Evolutionary conservation across 169 alveolate genomes (phyloP).

Genomic region (Ophryocystis elektroscirrha): DNA sequence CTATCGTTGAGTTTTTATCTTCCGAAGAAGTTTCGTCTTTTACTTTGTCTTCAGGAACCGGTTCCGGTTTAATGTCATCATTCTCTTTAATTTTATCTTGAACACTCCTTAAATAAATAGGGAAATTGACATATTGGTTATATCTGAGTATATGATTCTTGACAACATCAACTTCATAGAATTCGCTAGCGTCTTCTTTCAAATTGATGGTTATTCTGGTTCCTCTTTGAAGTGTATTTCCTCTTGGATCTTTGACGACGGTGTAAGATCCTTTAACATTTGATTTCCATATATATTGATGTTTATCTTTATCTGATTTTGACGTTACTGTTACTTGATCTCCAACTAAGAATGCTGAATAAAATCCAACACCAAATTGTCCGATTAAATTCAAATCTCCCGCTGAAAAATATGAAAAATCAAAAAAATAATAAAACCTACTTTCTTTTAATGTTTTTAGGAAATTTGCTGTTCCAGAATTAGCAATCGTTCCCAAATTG

Average conservation of each 20-base stretch:
- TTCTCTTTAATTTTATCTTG: slow-evolving; percentile 34
- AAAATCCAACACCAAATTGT: slow-evolving; percentile 99
- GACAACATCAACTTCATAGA: slow-evolving; percentile 40
- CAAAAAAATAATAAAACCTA: background rate
- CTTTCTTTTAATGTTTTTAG: background rate
- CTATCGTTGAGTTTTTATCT: slow-evolving; percentile 24
- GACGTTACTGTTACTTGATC: slow-evolving; percentile 90
- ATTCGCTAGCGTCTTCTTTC: slow-evolving; percentile 94
- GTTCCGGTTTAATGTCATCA: slow-evolving; percentile 29
- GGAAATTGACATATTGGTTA: slow-evolving; percentile 88
- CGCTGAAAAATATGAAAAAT: slow-evolving; percentile 29
- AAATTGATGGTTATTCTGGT: slow-evolving; percentile 70
- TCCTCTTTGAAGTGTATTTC: background rate
- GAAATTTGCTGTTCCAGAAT: background rate
- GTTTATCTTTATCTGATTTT: slow-evolving; percentile 59
- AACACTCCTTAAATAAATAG: slow-evolving; percentile 76
- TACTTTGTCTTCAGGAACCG: slow-evolving; percentile 32
- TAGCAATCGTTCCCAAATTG: background rate
- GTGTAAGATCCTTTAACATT: background rate
- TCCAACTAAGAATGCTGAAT: slow-evolving; percentile 93
- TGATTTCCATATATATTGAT: background rate
- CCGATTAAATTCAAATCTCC: slow-evolving; percentile 88
- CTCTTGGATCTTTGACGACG: background rate
- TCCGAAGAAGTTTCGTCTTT: slow-evolving; percentile 35
- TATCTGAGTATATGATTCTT: slow-evolving; percentile 69